These are phyloP conservation scores for Hordeum marinum DNA, from an alignment of 176 grass and related monocot genomes.

Conservation along the genomic window DNA sequence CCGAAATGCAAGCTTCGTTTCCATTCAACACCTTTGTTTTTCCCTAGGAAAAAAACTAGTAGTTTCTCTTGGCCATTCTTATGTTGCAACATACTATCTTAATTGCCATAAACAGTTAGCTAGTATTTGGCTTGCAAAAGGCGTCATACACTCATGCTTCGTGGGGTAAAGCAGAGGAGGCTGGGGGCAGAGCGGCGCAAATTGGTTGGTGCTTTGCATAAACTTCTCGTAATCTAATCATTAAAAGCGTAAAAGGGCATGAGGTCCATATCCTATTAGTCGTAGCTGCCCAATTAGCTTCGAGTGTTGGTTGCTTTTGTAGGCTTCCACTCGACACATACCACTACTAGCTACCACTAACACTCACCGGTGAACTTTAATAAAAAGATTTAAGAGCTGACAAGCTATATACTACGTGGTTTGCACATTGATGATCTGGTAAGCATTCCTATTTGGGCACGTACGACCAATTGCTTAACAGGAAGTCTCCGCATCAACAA, in stretches of 20 bases:
- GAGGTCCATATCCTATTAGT: background rate
- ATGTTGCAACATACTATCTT: too few relatives aligned
- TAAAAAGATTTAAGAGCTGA: background rate
- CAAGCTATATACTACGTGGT: background rate
- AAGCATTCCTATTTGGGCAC: background rate
- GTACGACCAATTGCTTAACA: background rate
- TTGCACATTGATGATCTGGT: background rate
- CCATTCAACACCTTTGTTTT: too few relatives aligned
- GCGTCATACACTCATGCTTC: background rate
- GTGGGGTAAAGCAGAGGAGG: slow-evolving; percentile 23
- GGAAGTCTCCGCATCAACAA: background rate
- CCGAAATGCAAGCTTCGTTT: too few relatives aligned
- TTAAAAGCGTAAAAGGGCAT: background rate
- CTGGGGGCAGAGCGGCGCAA: slow-evolving; percentile 19
- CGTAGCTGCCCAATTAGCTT: background rate
- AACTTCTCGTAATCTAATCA: slow-evolving; percentile 35
- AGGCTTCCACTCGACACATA: background rate
- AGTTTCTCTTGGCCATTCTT: too few relatives aligned
- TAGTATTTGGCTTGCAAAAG: background rate
- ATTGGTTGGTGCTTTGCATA: slow-evolving; percentile 27
- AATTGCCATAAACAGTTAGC: background rate
- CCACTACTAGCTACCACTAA: background rate
- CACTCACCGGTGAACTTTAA: background rate
- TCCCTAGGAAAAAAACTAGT: too few relatives aligned
- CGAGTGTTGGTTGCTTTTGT: background rate